phyloP scores from a whole-genome alignment of 2,329 filamentous ascomycete genomes.

The Lasiodiplodia theobromae region DNA sequence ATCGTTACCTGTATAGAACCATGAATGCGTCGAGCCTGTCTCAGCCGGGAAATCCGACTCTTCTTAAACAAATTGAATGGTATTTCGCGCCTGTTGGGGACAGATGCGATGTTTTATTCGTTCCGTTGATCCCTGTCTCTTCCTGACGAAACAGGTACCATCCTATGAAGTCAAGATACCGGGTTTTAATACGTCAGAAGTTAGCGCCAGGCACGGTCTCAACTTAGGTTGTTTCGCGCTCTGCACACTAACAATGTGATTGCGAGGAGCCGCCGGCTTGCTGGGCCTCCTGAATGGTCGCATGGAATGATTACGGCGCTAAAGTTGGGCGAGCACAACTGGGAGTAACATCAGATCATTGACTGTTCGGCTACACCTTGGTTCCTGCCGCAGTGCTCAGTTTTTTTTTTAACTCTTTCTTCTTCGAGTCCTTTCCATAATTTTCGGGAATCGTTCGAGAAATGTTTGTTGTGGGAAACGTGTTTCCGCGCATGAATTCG shows the following conservation, averaged over 20 bases:
- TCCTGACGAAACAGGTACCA: not conserved
- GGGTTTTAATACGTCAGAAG: not conserved
- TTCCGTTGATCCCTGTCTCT: not conserved
- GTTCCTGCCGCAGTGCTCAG: not conserved
- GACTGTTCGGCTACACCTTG: not conserved
- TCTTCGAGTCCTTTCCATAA: too few species aligned
- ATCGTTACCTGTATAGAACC: not conserved
- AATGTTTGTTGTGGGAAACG: not conserved
- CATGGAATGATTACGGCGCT: not conserved
- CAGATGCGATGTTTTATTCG: not conserved
- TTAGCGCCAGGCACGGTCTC: constrained; percentile 1
- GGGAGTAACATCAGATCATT: not conserved
- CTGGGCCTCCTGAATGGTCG: not conserved
- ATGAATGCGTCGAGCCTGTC: not conserved
- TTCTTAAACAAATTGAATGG: not conserved
- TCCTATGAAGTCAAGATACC: not conserved
- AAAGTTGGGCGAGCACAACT: not conserved
- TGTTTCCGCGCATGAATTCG: not conserved
- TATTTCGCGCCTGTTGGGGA: too few species aligned
- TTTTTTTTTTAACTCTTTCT: not conserved
- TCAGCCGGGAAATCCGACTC: not conserved
- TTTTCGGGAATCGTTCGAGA: not conserved
- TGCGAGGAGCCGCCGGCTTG: not conserved
- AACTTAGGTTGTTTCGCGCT: not conserved
- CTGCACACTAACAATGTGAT: not conserved